Evolutionary conservation across 768 basidiomycete species (phyloP).

Genomic region (Lanmaoa rubissima): DNA sequence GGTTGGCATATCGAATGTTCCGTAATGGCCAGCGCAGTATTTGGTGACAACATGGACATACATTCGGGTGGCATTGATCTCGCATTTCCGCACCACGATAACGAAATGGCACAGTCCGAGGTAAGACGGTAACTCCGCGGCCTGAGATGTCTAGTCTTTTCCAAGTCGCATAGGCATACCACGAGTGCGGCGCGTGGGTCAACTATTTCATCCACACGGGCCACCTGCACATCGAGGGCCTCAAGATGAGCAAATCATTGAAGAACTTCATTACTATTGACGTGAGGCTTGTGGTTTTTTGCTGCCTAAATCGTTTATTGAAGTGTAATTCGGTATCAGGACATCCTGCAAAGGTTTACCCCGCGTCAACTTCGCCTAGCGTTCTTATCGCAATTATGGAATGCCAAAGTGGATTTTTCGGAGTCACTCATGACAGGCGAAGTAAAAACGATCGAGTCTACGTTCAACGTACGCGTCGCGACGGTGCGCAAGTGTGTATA

Average conservation of each 20-base stretch:
- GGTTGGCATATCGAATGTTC: conserved; percentile 99
- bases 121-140: conserved; percentile 38
- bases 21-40: conserved; percentile 91
- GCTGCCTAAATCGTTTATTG: background rate
- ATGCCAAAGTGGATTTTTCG: conserved; percentile 90
- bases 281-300: conserved; percentile 42
- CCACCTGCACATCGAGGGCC: conserved; percentile 95
- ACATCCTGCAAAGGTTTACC: conserved; percentile 79
- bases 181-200: conserved; percentile 90
- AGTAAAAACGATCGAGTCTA: conserved; percentile 78
- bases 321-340: conserved; percentile 44
- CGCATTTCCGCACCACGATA: conserved; percentile 99
- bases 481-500: background rate
- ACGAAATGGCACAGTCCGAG: conserved; percentile 97
- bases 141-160: background rate
- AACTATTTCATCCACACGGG: conserved; percentile 99
- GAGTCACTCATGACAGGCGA: conserved; percentile 87
- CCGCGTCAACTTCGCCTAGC: conserved; percentile 88
- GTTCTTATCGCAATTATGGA: conserved; percentile 91
- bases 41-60: conserved; percentile 76
- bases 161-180: conserved; percentile 69
- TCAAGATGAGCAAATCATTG: conserved; percentile 99
- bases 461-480: conserved; percentile 68
- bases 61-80: conserved; percentile 97
- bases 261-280: conserved; percentile 99